phyloP scores from a whole-genome alignment of 352 stramenopile genomes.

The Globisporangium nagaii region DNA sequence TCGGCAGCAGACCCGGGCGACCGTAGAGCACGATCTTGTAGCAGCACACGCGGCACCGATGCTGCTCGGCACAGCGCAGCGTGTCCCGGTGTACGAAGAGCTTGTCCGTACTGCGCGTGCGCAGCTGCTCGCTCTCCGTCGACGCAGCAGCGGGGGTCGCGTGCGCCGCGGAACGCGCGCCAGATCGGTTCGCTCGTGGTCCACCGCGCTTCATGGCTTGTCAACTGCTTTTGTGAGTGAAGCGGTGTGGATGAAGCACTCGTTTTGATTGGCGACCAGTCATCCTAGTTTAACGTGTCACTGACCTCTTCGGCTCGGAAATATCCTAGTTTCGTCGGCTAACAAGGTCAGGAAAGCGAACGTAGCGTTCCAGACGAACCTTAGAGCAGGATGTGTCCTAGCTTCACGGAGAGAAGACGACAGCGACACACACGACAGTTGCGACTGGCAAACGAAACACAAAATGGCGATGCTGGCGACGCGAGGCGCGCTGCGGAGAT shows the following conservation, averaged over 20 bases:
- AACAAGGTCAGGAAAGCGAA: too few species aligned
- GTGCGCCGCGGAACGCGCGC: neutral
- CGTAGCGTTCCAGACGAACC: neutral
- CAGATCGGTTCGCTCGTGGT: neutral
- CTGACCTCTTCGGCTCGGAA: too few species aligned
- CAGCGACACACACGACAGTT: too few species aligned
- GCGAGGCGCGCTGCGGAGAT: neutral
- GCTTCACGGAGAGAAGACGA: neutral
- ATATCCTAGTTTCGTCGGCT: too few species aligned
- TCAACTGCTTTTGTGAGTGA: too few species aligned
- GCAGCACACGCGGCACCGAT: conserved; percentile 78
- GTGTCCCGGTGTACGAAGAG: conserved; percentile 66
- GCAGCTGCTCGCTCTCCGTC: conserved; percentile 4
- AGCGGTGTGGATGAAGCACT: too few species aligned
- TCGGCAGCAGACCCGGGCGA: conserved; percentile 48
- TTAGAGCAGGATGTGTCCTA: neutral
- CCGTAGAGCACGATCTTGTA: conserved; percentile 83
- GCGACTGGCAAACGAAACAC: neutral
- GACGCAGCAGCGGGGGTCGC: neutral
- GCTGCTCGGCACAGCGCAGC: conserved; percentile 52
- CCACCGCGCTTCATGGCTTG: neutral
- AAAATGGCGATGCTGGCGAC: neutral
- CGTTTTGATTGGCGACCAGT: neutral
- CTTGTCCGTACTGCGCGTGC: conserved; percentile 42
- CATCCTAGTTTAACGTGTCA: neutral